A percentile compares a stretch with the other conserved stretches of the same genome.
Conservation (phyloP, 2,329 filamentous ascomycete genomes). For the Plenodomus biglobosus region DNA sequence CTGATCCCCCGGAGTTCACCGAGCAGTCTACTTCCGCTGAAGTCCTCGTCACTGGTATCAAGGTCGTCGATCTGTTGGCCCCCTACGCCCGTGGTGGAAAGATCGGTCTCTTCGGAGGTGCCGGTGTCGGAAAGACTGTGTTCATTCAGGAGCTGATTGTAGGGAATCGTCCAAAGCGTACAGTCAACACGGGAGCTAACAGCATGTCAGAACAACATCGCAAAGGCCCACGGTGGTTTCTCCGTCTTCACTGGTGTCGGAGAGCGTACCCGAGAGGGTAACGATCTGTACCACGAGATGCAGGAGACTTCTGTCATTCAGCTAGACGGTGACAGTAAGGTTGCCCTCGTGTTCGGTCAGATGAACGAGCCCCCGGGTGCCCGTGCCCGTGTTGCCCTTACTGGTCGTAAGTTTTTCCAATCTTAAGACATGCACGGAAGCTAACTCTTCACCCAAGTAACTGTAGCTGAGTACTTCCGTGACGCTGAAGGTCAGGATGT, state of each 20-base stretch:
- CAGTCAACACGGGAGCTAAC: slow-evolving; percentile 26
- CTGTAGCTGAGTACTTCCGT: slow-evolving; percentile 81
- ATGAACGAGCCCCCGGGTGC: slow-evolving; percentile 99
- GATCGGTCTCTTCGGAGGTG: slow-evolving; percentile 99
- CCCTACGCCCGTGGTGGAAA: slow-evolving; percentile 99
- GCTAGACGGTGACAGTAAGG: slow-evolving; percentile 99
- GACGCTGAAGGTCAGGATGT: slow-evolving; percentile 87
- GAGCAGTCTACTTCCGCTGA: slow-evolving; percentile 97
- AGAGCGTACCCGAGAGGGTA: slow-evolving; percentile 99
- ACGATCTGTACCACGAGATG: slow-evolving; percentile 99
- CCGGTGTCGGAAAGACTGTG: slow-evolving; percentile 99
- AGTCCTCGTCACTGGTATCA: slow-evolving; percentile 98
- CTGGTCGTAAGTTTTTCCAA: slow-evolving; percentile 56
- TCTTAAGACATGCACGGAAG: not conserved
- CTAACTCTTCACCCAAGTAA: slow-evolving; percentile 36
- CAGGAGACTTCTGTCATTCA: slow-evolving; percentile 99
- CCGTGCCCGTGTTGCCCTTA: slow-evolving; percentile 99
- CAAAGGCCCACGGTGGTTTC: slow-evolving; percentile 99
- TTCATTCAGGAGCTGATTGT: slow-evolving; percentile 99
- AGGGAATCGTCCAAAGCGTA: slow-evolving; percentile 36
- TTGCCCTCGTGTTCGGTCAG: slow-evolving; percentile 98
- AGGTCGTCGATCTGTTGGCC: slow-evolving; percentile 98
- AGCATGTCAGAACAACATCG: slow-evolving; percentile 85
- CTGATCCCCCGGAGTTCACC: slow-evolving; percentile 86
- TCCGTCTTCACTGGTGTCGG: slow-evolving; percentile 99